Conservation (phyloP, 139 green algal species). For the Zygnema cylindricum region DNA sequence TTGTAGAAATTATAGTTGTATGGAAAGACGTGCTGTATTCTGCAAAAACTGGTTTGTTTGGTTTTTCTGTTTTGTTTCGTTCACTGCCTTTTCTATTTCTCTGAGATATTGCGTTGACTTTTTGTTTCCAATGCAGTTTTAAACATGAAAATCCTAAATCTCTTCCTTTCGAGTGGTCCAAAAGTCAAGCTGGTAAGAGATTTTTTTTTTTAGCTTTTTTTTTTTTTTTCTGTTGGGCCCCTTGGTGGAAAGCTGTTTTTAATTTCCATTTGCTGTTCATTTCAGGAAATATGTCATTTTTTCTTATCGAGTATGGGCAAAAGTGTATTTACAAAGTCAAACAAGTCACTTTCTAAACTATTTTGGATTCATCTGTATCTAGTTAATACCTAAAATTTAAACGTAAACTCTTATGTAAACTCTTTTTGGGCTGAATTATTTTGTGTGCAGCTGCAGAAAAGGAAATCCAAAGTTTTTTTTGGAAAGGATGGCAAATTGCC, state of each 20-base stretch:
- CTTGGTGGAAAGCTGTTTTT: no score
- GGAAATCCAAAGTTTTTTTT: background rate
- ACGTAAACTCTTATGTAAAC: background rate
- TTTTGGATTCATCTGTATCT: no score
- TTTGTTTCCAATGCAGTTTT: background rate
- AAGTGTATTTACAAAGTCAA: background rate
- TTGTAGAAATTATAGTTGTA: background rate
- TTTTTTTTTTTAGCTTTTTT: no score
- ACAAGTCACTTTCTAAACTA: no score
- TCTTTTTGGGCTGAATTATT: background rate
- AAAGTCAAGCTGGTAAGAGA: no score
- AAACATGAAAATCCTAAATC: background rate
- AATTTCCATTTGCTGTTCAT: background rate
- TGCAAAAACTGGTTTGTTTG: background rate
- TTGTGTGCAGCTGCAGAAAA: background rate
- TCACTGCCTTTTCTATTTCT: background rate
- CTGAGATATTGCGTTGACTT: no score
- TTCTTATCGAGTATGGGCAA: background rate
- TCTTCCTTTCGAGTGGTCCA: no score
- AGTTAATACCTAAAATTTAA: background rate
- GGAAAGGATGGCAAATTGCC: background rate
- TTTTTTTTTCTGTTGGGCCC: no score
- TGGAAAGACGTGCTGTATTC: background rate
- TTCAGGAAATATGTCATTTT: background rate
- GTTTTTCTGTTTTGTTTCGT: background rate